phyloP scores from a whole-genome alignment of 2,329 filamentous ascomycete species.

The Dactylellina haptotyla region DNA sequence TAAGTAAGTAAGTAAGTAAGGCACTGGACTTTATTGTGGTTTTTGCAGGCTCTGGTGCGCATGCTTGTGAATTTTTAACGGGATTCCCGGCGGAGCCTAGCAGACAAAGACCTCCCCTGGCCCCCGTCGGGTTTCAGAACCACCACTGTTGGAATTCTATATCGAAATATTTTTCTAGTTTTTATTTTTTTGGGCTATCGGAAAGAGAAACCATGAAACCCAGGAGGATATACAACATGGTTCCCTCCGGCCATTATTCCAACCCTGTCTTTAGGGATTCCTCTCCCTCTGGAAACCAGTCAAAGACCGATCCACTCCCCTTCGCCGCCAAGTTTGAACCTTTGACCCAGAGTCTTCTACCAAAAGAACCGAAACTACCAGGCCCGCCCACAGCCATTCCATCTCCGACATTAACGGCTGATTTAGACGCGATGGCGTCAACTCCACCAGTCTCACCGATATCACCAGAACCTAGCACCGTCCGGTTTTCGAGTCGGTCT shows the following conservation, averaged over 20 bases:
- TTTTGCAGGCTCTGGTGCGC: not conserved
- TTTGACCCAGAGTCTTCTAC: conserved; percentile 29
- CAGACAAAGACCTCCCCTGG: conserved; percentile 4
- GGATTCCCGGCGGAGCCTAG: not conserved
- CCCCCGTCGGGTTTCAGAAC: conserved; percentile 20
- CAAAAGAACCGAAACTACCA: conserved; percentile 30
- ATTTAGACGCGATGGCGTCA: conserved; percentile 4
- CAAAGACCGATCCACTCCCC: conserved; percentile 42
- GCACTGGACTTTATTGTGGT: not conserved
- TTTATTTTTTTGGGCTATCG: too few relatives aligned
- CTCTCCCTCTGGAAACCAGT: not conserved
- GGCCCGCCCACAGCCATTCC: conserved; percentile 19
- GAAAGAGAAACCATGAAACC: conserved; percentile 18
- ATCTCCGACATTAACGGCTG: not conserved
- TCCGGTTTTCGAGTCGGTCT: not conserved
- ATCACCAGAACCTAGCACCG: not conserved
- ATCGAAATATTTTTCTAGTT: too few relatives aligned
- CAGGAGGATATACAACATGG: conserved; percentile 32
- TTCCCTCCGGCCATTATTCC: conserved; percentile 19
- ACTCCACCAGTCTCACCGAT: conserved; percentile 26
- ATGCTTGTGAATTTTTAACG: not conserved
- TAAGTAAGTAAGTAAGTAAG: not conserved
- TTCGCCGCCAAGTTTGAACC: conserved; percentile 44
- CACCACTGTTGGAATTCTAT: conserved; percentile 28
- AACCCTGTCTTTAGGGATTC: conserved; percentile 35